Conservation (phyloP, 2,329 filamentous ascomycete genomes). For the Aspergillus chevalieri region DNA sequence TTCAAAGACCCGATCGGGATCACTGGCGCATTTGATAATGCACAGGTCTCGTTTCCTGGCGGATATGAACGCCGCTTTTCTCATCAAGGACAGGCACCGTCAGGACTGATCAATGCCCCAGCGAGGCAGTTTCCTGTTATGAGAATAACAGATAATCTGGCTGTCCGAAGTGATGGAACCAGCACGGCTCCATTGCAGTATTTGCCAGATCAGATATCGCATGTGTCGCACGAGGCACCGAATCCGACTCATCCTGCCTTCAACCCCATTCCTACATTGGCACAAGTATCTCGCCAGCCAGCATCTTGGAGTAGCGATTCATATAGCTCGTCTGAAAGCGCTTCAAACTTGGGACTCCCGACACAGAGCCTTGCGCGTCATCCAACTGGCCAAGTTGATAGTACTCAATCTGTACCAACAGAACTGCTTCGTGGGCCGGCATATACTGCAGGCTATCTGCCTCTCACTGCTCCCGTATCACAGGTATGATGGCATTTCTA, state of each 20-base stretch:
- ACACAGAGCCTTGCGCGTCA: neutral
- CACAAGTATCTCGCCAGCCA: no score
- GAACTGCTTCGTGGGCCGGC: neutral
- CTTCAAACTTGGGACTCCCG: neutral
- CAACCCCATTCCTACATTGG: no score
- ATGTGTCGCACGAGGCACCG: neutral
- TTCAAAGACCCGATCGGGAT: conserved; percentile 38
- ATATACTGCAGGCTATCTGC: neutral
- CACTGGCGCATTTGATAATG: conserved; percentile 18
- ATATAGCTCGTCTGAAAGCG: neutral
- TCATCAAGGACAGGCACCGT: conserved; percentile 18
- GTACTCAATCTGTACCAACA: neutral
- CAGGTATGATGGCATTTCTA: neutral
- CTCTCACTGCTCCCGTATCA: neutral
- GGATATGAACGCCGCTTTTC: conserved; percentile 17
- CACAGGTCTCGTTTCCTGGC: conserved; percentile 15
- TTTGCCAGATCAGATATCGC: neutral
- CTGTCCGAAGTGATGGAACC: neutral
- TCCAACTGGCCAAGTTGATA: neutral
- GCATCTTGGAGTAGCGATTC: neutral
- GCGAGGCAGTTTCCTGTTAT: neutral
- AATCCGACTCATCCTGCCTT: neutral
- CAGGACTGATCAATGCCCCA: conserved; percentile 8
- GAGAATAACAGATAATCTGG: neutral
- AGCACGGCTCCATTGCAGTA: neutral